Percentiles rank a stretch among this genome's conserved stretches.
These are phyloP conservation scores for Verticillium longisporum DNA, from an alignment of 2,329 filamentous ascomycete genomes.

Conservation along the genomic window DNA sequence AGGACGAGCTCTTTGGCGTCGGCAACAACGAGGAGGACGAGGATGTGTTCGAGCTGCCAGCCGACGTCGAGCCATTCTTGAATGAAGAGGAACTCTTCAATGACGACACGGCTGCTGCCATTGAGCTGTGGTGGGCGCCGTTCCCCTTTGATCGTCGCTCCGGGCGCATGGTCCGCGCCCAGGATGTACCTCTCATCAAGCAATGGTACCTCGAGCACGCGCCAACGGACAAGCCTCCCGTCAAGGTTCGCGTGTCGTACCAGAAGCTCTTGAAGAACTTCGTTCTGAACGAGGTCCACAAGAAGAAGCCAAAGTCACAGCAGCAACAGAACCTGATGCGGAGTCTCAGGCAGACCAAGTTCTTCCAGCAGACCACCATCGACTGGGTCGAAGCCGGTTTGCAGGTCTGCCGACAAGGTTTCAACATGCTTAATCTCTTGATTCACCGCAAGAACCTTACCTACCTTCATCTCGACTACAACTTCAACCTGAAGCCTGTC, in stretches of 20 bases:
- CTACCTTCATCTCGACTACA: constrained; percentile 97
- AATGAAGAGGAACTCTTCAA: constrained; percentile 84
- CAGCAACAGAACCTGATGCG: constrained; percentile 89
- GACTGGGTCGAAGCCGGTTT: constrained; percentile 99
- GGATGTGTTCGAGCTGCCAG: constrained; percentile 77
- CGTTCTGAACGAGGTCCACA: constrained; percentile 93
- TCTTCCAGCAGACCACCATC: constrained; percentile 98
- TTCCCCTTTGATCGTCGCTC: constrained; percentile 93
- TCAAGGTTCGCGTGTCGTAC: constrained; percentile 96
- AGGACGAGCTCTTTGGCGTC: constrained; percentile 85
- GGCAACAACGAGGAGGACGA: constrained; percentile 70
- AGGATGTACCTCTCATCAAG: constrained; percentile 94
- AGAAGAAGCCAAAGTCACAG: constrained; percentile 89
- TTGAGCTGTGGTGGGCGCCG: constrained; percentile 96
- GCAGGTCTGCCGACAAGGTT: constrained; percentile 95
- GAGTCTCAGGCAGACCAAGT: constrained; percentile 92
- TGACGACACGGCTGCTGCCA: constrained; percentile 82
- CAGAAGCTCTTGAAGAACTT: constrained; percentile 96
- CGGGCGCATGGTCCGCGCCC: constrained; percentile 90
- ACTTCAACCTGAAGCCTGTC: constrained; percentile 98
- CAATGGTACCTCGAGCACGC: constrained; percentile 98
- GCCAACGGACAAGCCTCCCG: constrained; percentile 74
- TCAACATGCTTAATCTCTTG: constrained; percentile 97
- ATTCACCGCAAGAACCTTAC: constrained; percentile 98
- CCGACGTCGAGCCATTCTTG: constrained; percentile 78